Base-by-base conservation (phyloP, 192 early-diverging fungal species). In the Gryganskiella cystojenkinii region DNA sequence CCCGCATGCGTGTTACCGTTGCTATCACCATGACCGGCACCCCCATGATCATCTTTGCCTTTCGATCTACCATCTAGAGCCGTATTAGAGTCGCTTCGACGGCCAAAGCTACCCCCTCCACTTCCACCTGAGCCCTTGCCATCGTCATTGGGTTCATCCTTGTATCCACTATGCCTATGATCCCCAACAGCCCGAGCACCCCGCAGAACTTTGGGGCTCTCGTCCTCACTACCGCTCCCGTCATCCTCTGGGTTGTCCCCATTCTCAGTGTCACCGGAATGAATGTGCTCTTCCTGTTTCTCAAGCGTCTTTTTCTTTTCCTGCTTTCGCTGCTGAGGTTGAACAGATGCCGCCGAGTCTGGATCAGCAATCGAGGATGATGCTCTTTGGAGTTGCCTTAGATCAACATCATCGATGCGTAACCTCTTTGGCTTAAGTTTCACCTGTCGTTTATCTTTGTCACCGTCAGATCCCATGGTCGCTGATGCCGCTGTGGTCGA, bases 211-310 rank as follows among this genome's bases (percentile, higher is more conserved):
- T n/a, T n/a, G n/a, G n/a, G n/a, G n/a, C n/a, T n/a, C n/a, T 80
- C 70, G 47, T 80, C 60, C 25, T 80, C 69, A n/a, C n/a, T n/a
- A n/a, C n/a, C n/a, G n/a, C n/a, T n/a, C 14, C 22, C 61, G 8
- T 68, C 55, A 22, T 40, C 62, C 22, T 28, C 62, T 25, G 15
- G 10, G 19, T 52, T 24, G 33, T 61, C 63, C n/a, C 61, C 57
- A 20, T 34, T 44, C 0, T 61, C 33, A 15, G 35, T 30, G 14
- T 30, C 45, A n/a, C 34, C 22, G 25, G 30, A 45, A 2, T 59
- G 14, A 13, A 27, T 44, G 13, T 35, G 30, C 17, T 43, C 49
- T 2, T 44, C 3, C 4, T 13, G 8, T 8, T 33, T 20, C 11
- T 17, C n/a, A 13, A 9, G 19, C 35, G 25, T 43, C 1, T 9